A percentile compares a stretch with the other conserved stretches of the same genome.
phyloP scores from a whole-genome alignment of 2,329 filamentous ascomycete genomes.

The Scytalidium lignicola region DNA sequence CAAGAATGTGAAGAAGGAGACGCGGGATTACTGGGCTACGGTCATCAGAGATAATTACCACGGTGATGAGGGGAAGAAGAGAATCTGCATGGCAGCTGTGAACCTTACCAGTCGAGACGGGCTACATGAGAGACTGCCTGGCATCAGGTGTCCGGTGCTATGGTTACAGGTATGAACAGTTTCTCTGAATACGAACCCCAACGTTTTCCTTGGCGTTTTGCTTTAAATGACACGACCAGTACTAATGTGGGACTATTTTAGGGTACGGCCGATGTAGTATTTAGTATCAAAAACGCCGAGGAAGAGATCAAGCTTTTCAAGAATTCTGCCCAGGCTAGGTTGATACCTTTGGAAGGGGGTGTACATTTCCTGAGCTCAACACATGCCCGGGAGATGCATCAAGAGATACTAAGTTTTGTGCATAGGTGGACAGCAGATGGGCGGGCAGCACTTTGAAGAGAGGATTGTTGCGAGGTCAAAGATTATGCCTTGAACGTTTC shows the following conservation, averaged over 20 bases:
- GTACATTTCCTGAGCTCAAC: constrained; percentile 46
- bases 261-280: constrained; percentile 41
- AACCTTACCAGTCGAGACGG: constrained; percentile 43
- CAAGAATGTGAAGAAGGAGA: constrained; percentile 31
- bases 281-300: constrained; percentile 32
- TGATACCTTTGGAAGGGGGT: constrained; percentile 39
- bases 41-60: constrained; percentile 41
- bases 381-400: constrained; percentile 64
- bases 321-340: constrained; percentile 36
- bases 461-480: too few species aligned
- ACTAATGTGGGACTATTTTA: constrained; percentile 1
- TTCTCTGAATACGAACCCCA: too few species aligned
- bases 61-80: constrained; percentile 45
- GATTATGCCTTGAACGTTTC: too few species aligned
- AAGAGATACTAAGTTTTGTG: too few species aligned
- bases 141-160: constrained; percentile 46
- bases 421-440: too few species aligned
- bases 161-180: constrained; percentile 42
- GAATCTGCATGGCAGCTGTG: constrained; percentile 40
- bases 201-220: too few species aligned
- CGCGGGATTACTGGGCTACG: constrained; percentile 39
- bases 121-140: constrained; percentile 37
- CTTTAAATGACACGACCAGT: background rate
- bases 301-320: constrained; percentile 49
- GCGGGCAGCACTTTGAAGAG: too few species aligned